Base-by-base conservation (phyloP, 305 asterid species). In the Ajuga reptans region DNA sequence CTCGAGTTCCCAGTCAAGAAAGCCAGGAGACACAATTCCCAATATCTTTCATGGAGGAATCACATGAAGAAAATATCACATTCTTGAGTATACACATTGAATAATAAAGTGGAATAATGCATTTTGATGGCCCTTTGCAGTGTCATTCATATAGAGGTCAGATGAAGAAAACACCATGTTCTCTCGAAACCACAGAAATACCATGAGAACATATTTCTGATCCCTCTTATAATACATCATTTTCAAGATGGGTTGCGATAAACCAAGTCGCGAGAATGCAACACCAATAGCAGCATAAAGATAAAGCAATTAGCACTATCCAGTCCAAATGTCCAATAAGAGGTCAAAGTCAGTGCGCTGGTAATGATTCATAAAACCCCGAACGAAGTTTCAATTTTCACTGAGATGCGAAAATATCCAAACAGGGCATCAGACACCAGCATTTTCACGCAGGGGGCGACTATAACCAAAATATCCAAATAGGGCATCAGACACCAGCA, bases 221-320 rank as follows among this genome's bases (percentile, higher is more conserved):
- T 67, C 71, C 81, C 75, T 75, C 80, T 61, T 70, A 79, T 69
- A 66, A 75, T 12, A 76, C 70, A 50, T 77, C 89, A 43, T 80
- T 74, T 77, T 73, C 75, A 74, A 83, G 83, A 82, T 79, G 84
- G 78, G 80, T 64, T 57, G 52, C 72, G 84, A 87, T 77, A 69
- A 84, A 75, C 81, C 83, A 86, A 73, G 86, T 79, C 77, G 80
- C 76, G 69, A 64, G 76, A 64, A 82, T 74, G 76, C 72, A 69
- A 79, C 70, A 82, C 87, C 87, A 77, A 77, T 83, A 75, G 80
- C 80, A 79, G 78, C 84, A 82, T 66, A 77, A 72, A 76, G 87
- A 75, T 75, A 81, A 81, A 82, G 72, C 85, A 85, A 88, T 73
- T 86, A 65, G 87, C 85, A 84, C 10, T 76, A 72, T 72, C 84